Evolutionary conservation across 1,284 basidiomycete genomes (phyloP).

Genomic region (Serendipita sp.): DNA sequence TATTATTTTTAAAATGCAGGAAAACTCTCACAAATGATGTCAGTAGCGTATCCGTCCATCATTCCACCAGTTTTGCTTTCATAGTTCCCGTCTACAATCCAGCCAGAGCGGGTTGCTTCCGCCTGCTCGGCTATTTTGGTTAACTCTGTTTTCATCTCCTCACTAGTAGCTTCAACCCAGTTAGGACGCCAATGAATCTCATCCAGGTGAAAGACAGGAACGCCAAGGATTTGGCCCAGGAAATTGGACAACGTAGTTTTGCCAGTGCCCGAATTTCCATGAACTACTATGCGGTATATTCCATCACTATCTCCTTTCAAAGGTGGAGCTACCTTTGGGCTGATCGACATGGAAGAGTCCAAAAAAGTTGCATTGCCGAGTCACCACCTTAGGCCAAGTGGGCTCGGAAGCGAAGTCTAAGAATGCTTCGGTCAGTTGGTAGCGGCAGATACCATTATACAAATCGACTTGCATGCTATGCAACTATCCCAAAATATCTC

Average conservation of each 20-base stretch:
- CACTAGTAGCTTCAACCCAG: conserved; percentile 4
- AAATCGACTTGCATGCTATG: too few relatives aligned
- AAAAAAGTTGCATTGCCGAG: background rate
- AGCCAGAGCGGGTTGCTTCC: background rate
- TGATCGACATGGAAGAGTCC: conserved; percentile 22
- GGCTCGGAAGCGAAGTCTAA: background rate
- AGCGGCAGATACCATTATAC: too few relatives aligned
- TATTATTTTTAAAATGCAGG: background rate
- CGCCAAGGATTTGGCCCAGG: conserved; percentile 4
- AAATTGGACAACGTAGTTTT: conserved; percentile 9
- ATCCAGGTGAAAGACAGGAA: conserved; percentile 11
- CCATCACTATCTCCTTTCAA: conserved; percentile 8
- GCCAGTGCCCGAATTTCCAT: conserved; percentile 11
- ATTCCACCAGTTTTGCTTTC: background rate
- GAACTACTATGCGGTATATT: conserved; percentile 10
- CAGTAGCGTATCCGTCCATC: background rate
- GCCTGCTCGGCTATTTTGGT: background rate
- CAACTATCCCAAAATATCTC: too few relatives aligned
- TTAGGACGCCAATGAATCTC: conserved; percentile 9
- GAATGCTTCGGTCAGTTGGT: too few relatives aligned
- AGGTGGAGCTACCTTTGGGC: background rate
- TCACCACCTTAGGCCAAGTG: background rate
- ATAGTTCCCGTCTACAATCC: conserved; percentile 5
- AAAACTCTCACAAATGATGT: background rate
- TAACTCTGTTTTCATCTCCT: background rate